These are phyloP conservation scores for Neocatenulostroma microsporum DNA, from an alignment of 2,329 filamentous ascomycete species.

Conservation along the genomic window DNA sequence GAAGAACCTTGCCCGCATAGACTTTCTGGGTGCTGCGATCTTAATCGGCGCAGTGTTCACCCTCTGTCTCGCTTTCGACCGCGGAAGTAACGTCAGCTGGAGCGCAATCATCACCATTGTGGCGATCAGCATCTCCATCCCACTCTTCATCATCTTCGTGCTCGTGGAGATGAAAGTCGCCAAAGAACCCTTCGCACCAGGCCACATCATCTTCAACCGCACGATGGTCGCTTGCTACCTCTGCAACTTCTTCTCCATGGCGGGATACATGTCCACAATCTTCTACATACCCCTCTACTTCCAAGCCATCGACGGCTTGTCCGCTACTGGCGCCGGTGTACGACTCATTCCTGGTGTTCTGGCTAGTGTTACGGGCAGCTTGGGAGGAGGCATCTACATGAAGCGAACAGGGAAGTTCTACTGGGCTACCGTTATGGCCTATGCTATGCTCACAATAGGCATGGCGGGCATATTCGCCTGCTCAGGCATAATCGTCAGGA, in stretches of 20 bases:
- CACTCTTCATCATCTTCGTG: slow-evolving; percentile 59
- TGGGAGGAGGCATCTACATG: slow-evolving; percentile 60
- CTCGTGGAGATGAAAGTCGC: slow-evolving; percentile 62
- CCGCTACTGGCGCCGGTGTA: slow-evolving; percentile 56
- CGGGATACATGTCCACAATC: slow-evolving; percentile 50
- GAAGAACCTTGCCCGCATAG: slow-evolving; percentile 58
- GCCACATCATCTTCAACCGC: slow-evolving; percentile 62
- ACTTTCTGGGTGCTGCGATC: slow-evolving; percentile 62
- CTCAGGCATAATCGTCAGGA: slow-evolving; percentile 47
- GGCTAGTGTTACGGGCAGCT: slow-evolving; percentile 54
- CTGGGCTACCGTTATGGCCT: slow-evolving; percentile 55
- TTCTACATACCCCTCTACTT: slow-evolving; percentile 75
- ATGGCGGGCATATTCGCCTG: slow-evolving; percentile 50
- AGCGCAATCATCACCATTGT: slow-evolving; percentile 49
- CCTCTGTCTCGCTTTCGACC: slow-evolving; percentile 62
- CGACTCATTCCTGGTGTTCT: slow-evolving; percentile 60
- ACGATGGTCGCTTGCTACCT: slow-evolving; percentile 60
- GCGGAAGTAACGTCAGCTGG: slow-evolving; percentile 67
- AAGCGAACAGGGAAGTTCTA: slow-evolving; percentile 64
- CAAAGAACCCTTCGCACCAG: slow-evolving; percentile 64
- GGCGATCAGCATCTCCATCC: slow-evolving; percentile 48
- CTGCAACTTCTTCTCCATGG: slow-evolving; percentile 65
- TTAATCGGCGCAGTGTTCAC: slow-evolving; percentile 59
- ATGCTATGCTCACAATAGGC: slow-evolving; percentile 48
- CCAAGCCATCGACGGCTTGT: slow-evolving; percentile 60